Base-by-base conservation (phyloP, 1,284 basidiomycete species). In the Schizophyllum commune region DNA sequence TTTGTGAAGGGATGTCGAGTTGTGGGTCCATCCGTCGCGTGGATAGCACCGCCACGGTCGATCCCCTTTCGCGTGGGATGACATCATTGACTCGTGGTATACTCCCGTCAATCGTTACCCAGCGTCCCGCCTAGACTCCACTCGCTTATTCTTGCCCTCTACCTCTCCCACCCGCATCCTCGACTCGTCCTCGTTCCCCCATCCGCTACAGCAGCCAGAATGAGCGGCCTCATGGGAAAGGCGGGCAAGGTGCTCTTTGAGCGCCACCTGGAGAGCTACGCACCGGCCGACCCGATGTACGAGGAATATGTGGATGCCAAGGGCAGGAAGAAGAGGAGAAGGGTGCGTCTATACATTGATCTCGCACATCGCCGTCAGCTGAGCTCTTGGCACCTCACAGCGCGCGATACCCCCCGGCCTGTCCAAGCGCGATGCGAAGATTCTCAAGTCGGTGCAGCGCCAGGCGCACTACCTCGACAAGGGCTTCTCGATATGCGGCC, bases 391-490 rank as follows among this genome's bases (percentile, higher is more conserved):
- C 27, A 27, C 27, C 27, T 20, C 58, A 17, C 63, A 94, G 91
- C 82, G 91, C 58, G 80, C 81, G 5, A 72, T 87, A 0, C 93
- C 93, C 0, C 85, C 86, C 7, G 94, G 94, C 0, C 81, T 97
- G 3, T 91, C 92, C 0, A 73, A 80, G 33, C 81, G 88, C 33
- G 94, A 97, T 64, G 82, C 82, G n/a, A 85, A 85, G 65, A 86
- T 94, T 58, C 79, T 95, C 58, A 82, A 81, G 66, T 83, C 87
- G 19, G 85, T 96, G 55, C 85, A 92, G 70, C 77, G 80, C 58
- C 81, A 95, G 7, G 95, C 96, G 0, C 94, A 95, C 71, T 85
- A 89, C 70, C 88, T 98, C 60, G 96, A 98, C 79, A 96, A 94
- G 74, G 90, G 92, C 6, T 92, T 98, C 77, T 79, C 72, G 56